Percentiles rank a stretch among this genome's conserved stretches.
These are phyloP conservation scores for Penicillium brasilianum DNA, from an alignment of 2,329 filamentous ascomycete genomes.

Conservation along the genomic window DNA sequence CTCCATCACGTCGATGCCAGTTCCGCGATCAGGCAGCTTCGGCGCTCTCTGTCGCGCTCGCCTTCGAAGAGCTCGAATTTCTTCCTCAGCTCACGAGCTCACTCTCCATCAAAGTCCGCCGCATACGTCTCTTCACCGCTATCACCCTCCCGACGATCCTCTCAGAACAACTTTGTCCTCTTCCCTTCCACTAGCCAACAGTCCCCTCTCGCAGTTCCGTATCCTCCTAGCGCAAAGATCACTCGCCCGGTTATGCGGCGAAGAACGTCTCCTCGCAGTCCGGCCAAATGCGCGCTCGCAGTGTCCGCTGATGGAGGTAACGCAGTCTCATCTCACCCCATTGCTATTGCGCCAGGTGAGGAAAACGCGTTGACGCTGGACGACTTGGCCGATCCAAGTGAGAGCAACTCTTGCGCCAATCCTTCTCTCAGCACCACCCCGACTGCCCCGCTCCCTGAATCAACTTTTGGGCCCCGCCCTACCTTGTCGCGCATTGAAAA, in stretches of 20 bases:
- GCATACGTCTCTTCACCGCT: conserved; percentile 57
- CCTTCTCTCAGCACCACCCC: conserved; percentile 48
- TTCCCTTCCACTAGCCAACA: conserved; percentile 51
- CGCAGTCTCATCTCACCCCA: conserved; percentile 57
- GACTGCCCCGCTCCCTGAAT: conserved; percentile 28
- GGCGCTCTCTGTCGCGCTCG: conserved; percentile 89
- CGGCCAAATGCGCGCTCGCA: conserved; percentile 76
- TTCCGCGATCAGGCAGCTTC: conserved; percentile 78
- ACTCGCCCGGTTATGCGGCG: conserved; percentile 51
- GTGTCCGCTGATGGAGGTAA: conserved; percentile 75
- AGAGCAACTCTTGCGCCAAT: conserved; percentile 27
- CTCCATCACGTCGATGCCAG: conserved; percentile 82
- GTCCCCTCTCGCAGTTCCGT: conserved; percentile 66
- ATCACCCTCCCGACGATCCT: conserved; percentile 62
- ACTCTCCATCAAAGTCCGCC: conserved; percentile 57
- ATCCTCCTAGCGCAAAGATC: conserved; percentile 69
- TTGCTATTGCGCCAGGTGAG: conserved; percentile 53
- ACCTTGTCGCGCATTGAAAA: conserved; percentile 55
- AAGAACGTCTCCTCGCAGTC: conserved; percentile 78
- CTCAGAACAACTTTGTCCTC: conserved; percentile 60
- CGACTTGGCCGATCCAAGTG: conserved; percentile 32
- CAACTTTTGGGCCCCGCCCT: conserved; percentile 41
- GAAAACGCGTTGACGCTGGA: conserved; percentile 50
- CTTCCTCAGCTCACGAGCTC: conserved; percentile 59
- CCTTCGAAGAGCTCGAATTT: conserved; percentile 80